Base-by-base conservation (phyloP, 306 rosid species). In the Lotus japonicus region DNA sequence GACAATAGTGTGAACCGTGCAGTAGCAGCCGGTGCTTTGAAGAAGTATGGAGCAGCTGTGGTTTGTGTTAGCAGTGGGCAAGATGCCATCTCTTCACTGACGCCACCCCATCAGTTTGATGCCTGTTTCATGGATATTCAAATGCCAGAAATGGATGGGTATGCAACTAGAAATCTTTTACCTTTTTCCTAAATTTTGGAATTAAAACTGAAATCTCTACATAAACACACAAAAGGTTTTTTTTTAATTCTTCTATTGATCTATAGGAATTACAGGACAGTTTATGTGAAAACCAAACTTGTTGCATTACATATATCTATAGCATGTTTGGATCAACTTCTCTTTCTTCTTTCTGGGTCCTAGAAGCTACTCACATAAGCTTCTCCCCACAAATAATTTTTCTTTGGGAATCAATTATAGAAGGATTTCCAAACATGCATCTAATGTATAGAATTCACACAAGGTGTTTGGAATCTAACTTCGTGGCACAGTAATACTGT, bases 141-240 rank as follows among this genome's bases (percentile, higher is more conserved):
- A 75, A 92, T 92, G 96, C 98, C 98, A 1, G 91, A 81, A 75
- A 92, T 92, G 95, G 92, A 92, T 23, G 98, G 98, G 98, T 92
- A 81, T 55, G 91, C 70, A 46, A 36, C 78, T 15, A 15, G 5
- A 60, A 6, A 41, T 11, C 71, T 59, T 57, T 46, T 31, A 31
- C 33, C 4, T 16, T 61, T 35, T 16, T 61, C 58, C 35, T 35
- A 26, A 28, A 52, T n/a, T 57, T 15, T 72, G 46, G 55, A 64
- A 48, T 58, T 19, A 44, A 52, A 13, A 55, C 60, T 60, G n/a
- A 41, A 39, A 49, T 75, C 53, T 63, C 38, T 51, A 43, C 16
- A 26, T 26, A 46, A 14, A 51, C n/a, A 17, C 43, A 7, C 9
- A 11, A 41, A 35, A 21, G 26, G n/a, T n/a, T 21, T n/a, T 28